Base-by-base conservation (phyloP, 208 protist species). In the Lotmaria passim region DNA sequence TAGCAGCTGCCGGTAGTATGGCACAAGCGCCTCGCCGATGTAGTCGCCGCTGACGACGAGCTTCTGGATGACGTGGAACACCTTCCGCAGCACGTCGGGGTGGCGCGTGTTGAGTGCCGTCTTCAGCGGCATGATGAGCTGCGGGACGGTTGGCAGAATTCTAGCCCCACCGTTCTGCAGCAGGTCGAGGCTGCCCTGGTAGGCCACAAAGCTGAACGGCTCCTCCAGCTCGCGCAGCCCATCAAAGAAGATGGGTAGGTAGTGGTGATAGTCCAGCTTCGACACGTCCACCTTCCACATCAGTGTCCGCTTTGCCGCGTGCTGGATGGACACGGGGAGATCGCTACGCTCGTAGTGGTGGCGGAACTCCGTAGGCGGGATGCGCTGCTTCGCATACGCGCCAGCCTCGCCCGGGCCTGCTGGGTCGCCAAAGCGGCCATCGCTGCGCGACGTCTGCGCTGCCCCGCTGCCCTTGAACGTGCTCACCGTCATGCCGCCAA, bases 221-320 rank as follows among this genome's bases (percentile, higher is more conserved):
- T 99, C 96, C 70, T 98, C 89, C 66, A 97, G 90, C 75, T 99
- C 98, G 43, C 98, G 84, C 36, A 99, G 80, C 1, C 98, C 98
- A 74, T 99, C 98, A 73, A 99, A 98, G 72, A 99, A 99, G 73
- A 99, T 98, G 30, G 98, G 98, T 19, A 99, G 89, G 84, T 98
- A 99, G 80, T 99, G 98, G 76, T 99, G 97, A 78, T 99, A 99
- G 78, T 99, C 98, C 43, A 99, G 84, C 82, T 98, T 98, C 38
- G 97, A 86, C 19, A 98, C 91, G 62, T 98, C 92, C 43, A 99
- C 96, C 67, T 98, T 98, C 98, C 98, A 99, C 28, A 94, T 82
- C 34, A 99, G 91, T 31, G 87, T 86, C 67, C 98, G 98, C 15
- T 82, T 85, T 21, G 95, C 94, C 30, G 80, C 68, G 76, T 99